Conservation (phyloP, 2,329 filamentous ascomycete species). For the Neofusicoccum umdonicola region DNA sequence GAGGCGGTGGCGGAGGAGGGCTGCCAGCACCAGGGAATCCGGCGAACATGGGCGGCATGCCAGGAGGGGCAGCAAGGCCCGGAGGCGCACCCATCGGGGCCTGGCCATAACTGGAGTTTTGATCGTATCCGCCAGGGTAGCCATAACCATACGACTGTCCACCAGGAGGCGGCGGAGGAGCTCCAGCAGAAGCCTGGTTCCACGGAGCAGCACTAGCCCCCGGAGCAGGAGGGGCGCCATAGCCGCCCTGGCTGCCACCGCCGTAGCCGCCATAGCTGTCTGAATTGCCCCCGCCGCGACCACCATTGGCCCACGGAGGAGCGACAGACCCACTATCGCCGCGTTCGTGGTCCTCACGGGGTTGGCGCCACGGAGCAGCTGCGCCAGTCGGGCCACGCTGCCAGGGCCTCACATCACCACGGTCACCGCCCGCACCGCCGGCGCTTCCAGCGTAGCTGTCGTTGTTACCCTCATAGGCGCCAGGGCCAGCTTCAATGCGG, state of each 20-base stretch:
- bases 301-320: conserved; percentile 31
- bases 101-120: conserved; percentile 25
- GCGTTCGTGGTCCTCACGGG: conserved; percentile 46
- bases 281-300: conserved; percentile 27
- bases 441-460: conserved; percentile 26
- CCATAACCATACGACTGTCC: conserved; percentile 48
- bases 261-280: conserved; percentile 30
- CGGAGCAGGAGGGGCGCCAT: conserved; percentile 42
- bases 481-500: conserved; percentile 83
- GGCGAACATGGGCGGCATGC: conserved; percentile 65
- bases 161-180: conserved; percentile 39
- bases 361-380: conserved; percentile 72
- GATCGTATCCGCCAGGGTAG: conserved; percentile 36
- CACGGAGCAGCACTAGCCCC: conserved; percentile 50
- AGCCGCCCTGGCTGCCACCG: conserved; percentile 23
- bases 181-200: conserved; percentile 56
- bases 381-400: conserved; percentile 81
- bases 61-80: conserved; percentile 50
- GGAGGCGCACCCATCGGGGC: conserved; percentile 32
- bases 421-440: conserved; percentile 30
- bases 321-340: conserved; percentile 48
- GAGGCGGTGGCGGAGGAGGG: conserved; percentile 62
- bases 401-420: conserved; percentile 74
- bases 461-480: conserved; percentile 49
- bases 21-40: conserved; percentile 53